Evolutionary conservation across 2,329 filamentous ascomycete genomes (phyloP).

Genomic region (Periconia sp.): DNA sequence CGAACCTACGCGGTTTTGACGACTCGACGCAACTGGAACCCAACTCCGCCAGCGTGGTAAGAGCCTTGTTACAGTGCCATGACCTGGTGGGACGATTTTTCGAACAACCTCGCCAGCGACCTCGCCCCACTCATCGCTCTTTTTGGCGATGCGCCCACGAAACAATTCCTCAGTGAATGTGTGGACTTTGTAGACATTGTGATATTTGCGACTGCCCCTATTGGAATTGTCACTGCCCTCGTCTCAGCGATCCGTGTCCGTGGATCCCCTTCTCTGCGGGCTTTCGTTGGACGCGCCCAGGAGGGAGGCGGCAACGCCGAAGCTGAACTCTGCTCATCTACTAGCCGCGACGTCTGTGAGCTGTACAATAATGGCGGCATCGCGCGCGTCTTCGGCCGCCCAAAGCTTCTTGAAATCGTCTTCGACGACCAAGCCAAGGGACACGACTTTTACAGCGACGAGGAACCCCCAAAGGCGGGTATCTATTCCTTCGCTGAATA

Average conservation of each 20-base stretch:
- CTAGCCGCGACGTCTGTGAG: conserved; percentile 28
- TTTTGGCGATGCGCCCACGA: conserved; percentile 40
- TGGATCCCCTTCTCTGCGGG: conserved; percentile 36
- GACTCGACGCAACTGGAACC: no score
- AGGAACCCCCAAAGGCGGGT: no score
- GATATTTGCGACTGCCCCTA: conserved; percentile 44
- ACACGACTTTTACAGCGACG: conserved; percentile 1
- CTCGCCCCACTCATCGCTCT: conserved; percentile 31
- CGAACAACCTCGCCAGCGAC: conserved; percentile 48
- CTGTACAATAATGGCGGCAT: conserved; percentile 14
- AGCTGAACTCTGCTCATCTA: conserved; percentile 51
- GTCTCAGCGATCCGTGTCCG: conserved; percentile 37
- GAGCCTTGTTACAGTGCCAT: no score
- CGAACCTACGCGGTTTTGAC: no score
- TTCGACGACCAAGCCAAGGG: no score
- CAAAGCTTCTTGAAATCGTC: conserved; percentile 29
- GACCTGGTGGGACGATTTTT: conserved; percentile 45
- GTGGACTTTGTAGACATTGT: conserved; percentile 32
- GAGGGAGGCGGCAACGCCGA: conserved; percentile 45
- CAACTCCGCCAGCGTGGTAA: no score
- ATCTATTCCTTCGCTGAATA: no score
- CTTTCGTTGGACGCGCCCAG: conserved; percentile 49
- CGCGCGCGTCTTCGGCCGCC: conserved; percentile 13
- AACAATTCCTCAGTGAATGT: conserved; percentile 40
- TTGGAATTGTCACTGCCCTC: conserved; percentile 51